Percentiles rank a stretch among this genome's conserved stretches.
These are phyloP conservation scores for Suillus hirtellus DNA, from an alignment of 768 basidiomycete genomes.

Conservation along the genomic window DNA sequence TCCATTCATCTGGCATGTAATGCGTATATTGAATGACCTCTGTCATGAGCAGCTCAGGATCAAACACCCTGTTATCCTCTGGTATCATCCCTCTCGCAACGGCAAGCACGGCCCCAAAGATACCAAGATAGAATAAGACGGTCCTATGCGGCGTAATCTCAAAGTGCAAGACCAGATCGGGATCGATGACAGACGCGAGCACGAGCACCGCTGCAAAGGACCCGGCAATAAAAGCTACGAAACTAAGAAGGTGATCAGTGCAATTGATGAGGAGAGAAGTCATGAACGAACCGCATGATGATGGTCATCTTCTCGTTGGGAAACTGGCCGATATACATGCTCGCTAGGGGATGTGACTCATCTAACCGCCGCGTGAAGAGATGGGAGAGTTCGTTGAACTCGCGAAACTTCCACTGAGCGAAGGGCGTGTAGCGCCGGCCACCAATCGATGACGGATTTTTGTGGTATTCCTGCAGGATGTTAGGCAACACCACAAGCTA, in stretches of 20 bases:
- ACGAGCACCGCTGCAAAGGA: constrained; percentile 96
- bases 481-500: neutral
- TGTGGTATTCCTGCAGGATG: constrained; percentile 88
- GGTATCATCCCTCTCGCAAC: constrained; percentile 95
- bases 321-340: constrained; percentile 96
- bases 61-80: constrained; percentile 90
- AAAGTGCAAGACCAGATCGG: constrained; percentile 90
- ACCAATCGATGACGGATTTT: constrained; percentile 94
- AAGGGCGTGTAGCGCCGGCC: constrained; percentile 91
- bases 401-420: constrained; percentile 97
- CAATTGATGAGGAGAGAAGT: neutral
- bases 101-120: constrained; percentile 88
- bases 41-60: constrained; percentile 89
- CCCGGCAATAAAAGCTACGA: constrained; percentile 93
- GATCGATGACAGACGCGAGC: constrained; percentile 88
- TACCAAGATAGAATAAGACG: constrained; percentile 86
- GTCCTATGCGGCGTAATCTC: constrained; percentile 94
- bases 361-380: constrained; percentile 84
- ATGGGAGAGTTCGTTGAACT: constrained; percentile 98
- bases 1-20: constrained; percentile 95
- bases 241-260: constrained; percentile 46
- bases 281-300: constrained; percentile 73
- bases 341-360: constrained; percentile 86
- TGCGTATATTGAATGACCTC: constrained; percentile 94
- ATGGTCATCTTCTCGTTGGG: constrained; percentile 92